These are phyloP conservation scores for Pleurotus giganteus DNA, from an alignment of 768 basidiomycete genomes.

Conservation along the genomic window DNA sequence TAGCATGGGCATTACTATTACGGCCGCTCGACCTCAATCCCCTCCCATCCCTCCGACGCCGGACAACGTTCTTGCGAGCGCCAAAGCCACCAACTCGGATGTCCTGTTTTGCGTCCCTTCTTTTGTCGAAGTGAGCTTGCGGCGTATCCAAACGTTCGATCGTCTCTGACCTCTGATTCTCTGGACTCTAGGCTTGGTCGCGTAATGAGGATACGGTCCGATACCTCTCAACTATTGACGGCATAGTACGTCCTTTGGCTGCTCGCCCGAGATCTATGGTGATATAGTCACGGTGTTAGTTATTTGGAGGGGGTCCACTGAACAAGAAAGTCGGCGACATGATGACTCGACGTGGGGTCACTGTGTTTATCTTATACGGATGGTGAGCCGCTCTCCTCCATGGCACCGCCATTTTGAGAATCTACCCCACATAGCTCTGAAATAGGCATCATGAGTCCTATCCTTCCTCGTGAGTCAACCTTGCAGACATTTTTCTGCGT, in stretches of 20 bases:
- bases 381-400: conserved; percentile 20
- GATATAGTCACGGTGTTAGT: conserved; percentile 17
- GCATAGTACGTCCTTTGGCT: conserved; percentile 21
- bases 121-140: conserved; percentile 27
- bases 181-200: conserved; percentile 18
- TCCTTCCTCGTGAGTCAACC: conserved; percentile 12
- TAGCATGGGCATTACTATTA: conserved; percentile 22
- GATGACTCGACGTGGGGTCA: conserved; percentile 30
- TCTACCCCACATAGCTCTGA: conserved; percentile 8
- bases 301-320: conserved; percentile 37
- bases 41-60: conserved; percentile 28
- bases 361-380: conserved; percentile 30
- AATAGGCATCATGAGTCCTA: conserved; percentile 13
- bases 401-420: neutral
- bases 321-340: conserved; percentile 33
- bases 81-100: conserved; percentile 18
- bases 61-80: conserved; percentile 23
- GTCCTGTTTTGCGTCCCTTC: conserved; percentile 27
- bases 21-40: conserved; percentile 24
- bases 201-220: conserved; percentile 6
- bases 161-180: neutral
- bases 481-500: neutral
- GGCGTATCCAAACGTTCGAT: neutral
- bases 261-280: neutral
- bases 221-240: conserved; percentile 30